Base-by-base conservation (phyloP, 441 rosid species). In the Eruca vesicaria region DNA sequence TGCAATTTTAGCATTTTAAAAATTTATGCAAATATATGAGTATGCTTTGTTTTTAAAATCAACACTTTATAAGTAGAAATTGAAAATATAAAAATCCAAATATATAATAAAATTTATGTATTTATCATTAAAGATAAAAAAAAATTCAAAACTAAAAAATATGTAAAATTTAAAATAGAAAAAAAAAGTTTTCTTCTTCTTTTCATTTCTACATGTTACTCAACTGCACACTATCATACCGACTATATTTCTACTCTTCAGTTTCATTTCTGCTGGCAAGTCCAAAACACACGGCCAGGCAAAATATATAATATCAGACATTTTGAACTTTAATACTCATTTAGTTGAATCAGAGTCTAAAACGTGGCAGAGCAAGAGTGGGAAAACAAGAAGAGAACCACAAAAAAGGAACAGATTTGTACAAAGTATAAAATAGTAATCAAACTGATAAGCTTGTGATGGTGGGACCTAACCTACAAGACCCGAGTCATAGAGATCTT, bases 391-490 rank as follows among this genome's bases (percentile, higher is more conserved):
- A 57, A 58, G 64, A 66, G 76, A 76, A 71, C 76, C 80, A 77
- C 76, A 70, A 63, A 63, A 55, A 29, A 50, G 48, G 20, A 45
- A 70, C 63, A 70, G 35, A 66, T 71, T 71, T 71, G 77, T 71
- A 71, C 68, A 71, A 70, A 71, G 71, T 77, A 72, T 71, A 77
- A 75, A 61, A 53, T 69, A 69, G 69, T 63, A 69, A 69, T 52
- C 74, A 58, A 71, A 77, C 63, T 76, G 76, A 76, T 64, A 70
- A 66, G 79, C 63, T 45, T 38, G 14, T 32, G 29, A 60, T 76
- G 71, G 74, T 55, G 55, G 75, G 71, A 15, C 71, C 74, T 70
- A 62, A 23, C 6, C 16, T 35, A 28, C 32, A 29, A 38, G 43
- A 62, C 69, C 29, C 9, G 21, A 55, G 41, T 72, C 45, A 11